Evolutionary conservation across 129 eudicot genomes (phyloP).

Genomic region (Lactuca saligna): DNA sequence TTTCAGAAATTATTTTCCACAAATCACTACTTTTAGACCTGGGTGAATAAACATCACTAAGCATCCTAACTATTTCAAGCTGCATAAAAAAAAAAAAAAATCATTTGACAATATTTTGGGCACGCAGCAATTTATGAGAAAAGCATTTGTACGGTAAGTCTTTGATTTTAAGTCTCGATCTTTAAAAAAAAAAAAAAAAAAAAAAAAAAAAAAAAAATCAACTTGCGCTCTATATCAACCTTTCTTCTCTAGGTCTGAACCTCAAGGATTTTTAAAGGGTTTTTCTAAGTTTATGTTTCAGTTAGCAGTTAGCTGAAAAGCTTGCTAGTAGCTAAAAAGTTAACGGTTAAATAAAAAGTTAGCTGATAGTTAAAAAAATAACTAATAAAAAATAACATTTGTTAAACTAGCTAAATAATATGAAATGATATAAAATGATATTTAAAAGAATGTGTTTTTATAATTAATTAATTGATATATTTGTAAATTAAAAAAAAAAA

Average conservation of each 20-base stretch:
- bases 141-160: not conserved
- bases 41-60: slow-evolving; percentile 23
- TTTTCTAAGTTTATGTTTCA: too few relatives aligned
- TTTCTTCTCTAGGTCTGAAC: slow-evolving; percentile 15
- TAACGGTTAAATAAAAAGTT: too few relatives aligned
- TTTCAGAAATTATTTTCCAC: slow-evolving; percentile 31
- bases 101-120: slow-evolving; percentile 7
- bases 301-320: too few relatives aligned
- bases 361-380: too few relatives aligned
- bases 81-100: not conserved
- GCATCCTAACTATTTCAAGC: slow-evolving; percentile 16
- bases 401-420: too few relatives aligned
- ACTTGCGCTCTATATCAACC: slow-evolving; percentile 21
- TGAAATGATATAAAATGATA: too few relatives aligned
- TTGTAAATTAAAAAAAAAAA: too few relatives aligned
- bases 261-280: slow-evolving; percentile 32
- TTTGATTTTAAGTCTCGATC: slow-evolving; percentile 9
- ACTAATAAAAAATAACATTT: too few relatives aligned
- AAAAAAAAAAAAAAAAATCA: not conserved
- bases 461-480: too few relatives aligned
- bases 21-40: slow-evolving; percentile 25
- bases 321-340: too few relatives aligned
- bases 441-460: too few relatives aligned
- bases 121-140: not conserved
- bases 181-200: slow-evolving; percentile 1